Evolutionary conservation across 306 rosid genomes (phyloP).

Genomic region (Dryas drummondii): DNA sequence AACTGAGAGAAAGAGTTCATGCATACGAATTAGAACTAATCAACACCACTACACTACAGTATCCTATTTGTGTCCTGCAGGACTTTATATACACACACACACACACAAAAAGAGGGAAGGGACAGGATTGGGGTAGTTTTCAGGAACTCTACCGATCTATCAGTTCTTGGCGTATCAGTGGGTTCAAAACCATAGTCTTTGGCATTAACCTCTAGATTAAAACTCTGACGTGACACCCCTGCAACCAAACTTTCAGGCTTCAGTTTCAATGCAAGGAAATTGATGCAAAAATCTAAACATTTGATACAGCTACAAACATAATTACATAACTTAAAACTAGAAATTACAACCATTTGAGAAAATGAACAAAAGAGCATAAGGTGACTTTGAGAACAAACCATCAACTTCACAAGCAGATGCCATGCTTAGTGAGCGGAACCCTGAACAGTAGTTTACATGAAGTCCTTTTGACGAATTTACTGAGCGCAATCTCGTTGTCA

Average conservation of each 20-base stretch:
- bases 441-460: slow-evolving; percentile 95
- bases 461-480: slow-evolving; percentile 55
- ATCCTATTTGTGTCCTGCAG: not conserved
- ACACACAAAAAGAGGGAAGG: not conserved
- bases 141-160: slow-evolving; percentile 71
- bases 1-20: not conserved
- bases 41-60: not conserved
- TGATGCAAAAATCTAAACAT: slow-evolving; percentile 20
- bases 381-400: slow-evolving; percentile 48
- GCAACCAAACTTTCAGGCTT: slow-evolving; percentile 35
- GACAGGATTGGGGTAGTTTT: not conserved
- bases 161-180: slow-evolving; percentile 93
- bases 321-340: not conserved
- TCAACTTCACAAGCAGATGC: slow-evolving; percentile 53
- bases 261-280: slow-evolving; percentile 10
- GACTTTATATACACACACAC: not conserved
- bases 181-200: slow-evolving; percentile 81
- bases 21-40: not conserved
- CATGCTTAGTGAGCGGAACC: slow-evolving; percentile 57
- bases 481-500: slow-evolving; percentile 87
- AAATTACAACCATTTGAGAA: not conserved
- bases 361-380: slow-evolving; percentile 20
- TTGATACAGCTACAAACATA: slow-evolving; percentile 10
- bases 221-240: slow-evolving; percentile 88
- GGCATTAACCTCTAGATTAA: slow-evolving; percentile 82